A percentile compares a stretch with the other conserved stretches of the same genome.
phyloP scores from a whole-genome alignment of 306 rosid species.

The Cicer cuneatum region DNA sequence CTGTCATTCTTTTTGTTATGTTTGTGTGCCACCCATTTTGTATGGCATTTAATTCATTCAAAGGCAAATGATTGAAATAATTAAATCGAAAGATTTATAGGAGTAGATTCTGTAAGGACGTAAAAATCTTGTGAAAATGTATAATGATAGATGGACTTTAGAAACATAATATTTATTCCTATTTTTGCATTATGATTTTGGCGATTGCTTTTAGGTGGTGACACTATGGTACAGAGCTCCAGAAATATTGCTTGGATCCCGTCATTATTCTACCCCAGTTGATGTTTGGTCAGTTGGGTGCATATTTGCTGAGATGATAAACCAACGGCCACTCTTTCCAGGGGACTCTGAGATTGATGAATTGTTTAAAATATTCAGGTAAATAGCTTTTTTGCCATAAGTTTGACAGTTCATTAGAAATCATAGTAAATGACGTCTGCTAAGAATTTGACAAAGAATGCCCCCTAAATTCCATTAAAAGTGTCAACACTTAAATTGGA shows the following conservation, averaged over 20 bases:
- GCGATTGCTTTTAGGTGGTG: slow-evolving; percentile 72
- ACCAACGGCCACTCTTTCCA: slow-evolving; percentile 86
- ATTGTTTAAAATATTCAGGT: slow-evolving; percentile 95
- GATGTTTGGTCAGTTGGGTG: slow-evolving; percentile 99
- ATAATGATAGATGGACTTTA: slow-evolving; percentile 8
- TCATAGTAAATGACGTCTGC: not conserved
- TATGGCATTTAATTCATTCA: slow-evolving; percentile 37
- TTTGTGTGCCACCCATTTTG: not conserved
- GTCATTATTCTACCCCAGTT: slow-evolving; percentile 94
- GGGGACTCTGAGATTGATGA: slow-evolving; percentile 99
- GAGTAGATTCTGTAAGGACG: not conserved
- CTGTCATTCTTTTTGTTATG: slow-evolving; percentile 15
- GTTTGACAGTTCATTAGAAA: slow-evolving; percentile 9
- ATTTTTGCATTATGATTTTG: slow-evolving; percentile 39
- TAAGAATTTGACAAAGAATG: slow-evolving; percentile 27
- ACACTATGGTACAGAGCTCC: slow-evolving; percentile 99
- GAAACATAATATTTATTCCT: slow-evolving; percentile 8
- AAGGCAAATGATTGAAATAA: not conserved
- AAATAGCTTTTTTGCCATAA: slow-evolving; percentile 45
- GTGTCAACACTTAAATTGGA: slow-evolving; percentile 23
- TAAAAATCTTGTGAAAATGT: not conserved
- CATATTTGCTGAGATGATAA: slow-evolving; percentile 98
- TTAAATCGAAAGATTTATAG: not conserved
- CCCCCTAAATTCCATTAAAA: slow-evolving; percentile 3
- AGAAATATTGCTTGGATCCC: slow-evolving; percentile 98